Conservation (phyloP, 2,329 filamentous ascomycete genomes). For the Bretziella fagacearum region DNA sequence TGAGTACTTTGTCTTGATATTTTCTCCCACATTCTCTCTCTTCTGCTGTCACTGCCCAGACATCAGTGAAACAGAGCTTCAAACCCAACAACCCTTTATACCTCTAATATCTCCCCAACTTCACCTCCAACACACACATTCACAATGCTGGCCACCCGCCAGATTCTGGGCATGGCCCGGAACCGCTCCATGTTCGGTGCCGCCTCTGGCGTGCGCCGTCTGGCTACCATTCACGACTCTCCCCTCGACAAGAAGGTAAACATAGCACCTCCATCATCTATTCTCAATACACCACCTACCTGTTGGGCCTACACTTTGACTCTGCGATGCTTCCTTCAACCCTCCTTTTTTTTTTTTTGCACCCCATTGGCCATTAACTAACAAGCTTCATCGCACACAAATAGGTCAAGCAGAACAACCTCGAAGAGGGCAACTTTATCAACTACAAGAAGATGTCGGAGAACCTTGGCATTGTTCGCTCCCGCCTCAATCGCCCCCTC, state of each 20-base stretch:
- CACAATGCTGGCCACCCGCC: conserved; percentile 52
- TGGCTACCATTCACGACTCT: conserved; percentile 76
- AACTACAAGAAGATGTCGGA: conserved; percentile 99
- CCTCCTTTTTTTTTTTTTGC: neutral
- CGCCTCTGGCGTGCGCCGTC: conserved; percentile 47
- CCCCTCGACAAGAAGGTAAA: conserved; percentile 76
- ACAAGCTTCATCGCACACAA: neutral
- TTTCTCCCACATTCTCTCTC: neutral
- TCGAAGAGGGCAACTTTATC: conserved; percentile 92
- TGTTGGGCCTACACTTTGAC: too few relatives aligned
- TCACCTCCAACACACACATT: conserved; percentile 6
- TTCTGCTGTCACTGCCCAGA: conserved; percentile 7
- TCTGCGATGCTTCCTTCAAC: too few relatives aligned
- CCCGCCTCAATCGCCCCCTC: conserved; percentile 78
- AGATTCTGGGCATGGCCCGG: conserved; percentile 51
- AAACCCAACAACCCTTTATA: neutral
- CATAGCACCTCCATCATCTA: too few relatives aligned
- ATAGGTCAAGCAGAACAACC: conserved; percentile 84
- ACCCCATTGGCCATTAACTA: neutral
- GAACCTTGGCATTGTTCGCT: conserved; percentile 81
- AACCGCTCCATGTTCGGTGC: conserved; percentile 36
- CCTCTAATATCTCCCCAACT: neutral
- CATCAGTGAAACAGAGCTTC: conserved; percentile 7
- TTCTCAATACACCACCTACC: too few relatives aligned
- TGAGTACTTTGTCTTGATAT: conserved; percentile 8